Conservation (phyloP, 768 basidiomycete species). For the Cantharellus anzutake region DNA sequence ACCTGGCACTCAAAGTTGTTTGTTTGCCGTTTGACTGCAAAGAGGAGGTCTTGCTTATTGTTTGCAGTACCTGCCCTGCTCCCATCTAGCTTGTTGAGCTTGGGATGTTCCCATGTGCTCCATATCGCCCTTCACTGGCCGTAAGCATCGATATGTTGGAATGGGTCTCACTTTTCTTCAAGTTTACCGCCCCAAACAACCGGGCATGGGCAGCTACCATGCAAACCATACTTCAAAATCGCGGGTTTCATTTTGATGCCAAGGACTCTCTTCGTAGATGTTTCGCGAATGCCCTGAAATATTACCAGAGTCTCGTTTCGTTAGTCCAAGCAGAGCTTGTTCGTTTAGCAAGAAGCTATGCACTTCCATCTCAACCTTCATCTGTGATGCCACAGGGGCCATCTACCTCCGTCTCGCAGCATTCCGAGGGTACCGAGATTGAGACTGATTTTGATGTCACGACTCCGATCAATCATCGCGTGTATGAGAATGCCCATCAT, state of each 20-base stretch:
- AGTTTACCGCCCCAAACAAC: slow-evolving; percentile 1
- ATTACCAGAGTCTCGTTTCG: not conserved
- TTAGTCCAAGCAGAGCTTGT: not conserved
- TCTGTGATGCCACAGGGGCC: too few relatives aligned
- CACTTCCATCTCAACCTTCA: too few relatives aligned
- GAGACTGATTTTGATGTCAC: not conserved
- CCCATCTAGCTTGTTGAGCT: not conserved
- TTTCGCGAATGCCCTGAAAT: not conserved
- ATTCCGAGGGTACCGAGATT: not conserved
- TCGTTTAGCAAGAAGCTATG: not conserved
- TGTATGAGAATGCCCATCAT: not conserved
- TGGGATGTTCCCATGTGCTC: slow-evolving; percentile 6
- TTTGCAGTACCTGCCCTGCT: not conserved
- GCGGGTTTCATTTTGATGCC: not conserved
- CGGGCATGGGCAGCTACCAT: slow-evolving; percentile 3
- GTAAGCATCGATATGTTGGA: slow-evolving; percentile 4
- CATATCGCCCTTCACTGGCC: slow-evolving; percentile 1
- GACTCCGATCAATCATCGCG: not conserved
- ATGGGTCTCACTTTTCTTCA: not conserved
- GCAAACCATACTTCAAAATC: not conserved
- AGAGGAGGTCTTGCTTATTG: too few relatives aligned
- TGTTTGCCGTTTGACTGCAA: too few relatives aligned
- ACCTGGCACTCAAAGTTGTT: too few relatives aligned
- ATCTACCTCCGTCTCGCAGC: too few relatives aligned
- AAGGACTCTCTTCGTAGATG: not conserved